A percentile compares a stretch with the other conserved stretches of the same genome.
Conservation (phyloP, 2,329 filamentous ascomycete genomes). For the Bipolaris victoriae region DNA sequence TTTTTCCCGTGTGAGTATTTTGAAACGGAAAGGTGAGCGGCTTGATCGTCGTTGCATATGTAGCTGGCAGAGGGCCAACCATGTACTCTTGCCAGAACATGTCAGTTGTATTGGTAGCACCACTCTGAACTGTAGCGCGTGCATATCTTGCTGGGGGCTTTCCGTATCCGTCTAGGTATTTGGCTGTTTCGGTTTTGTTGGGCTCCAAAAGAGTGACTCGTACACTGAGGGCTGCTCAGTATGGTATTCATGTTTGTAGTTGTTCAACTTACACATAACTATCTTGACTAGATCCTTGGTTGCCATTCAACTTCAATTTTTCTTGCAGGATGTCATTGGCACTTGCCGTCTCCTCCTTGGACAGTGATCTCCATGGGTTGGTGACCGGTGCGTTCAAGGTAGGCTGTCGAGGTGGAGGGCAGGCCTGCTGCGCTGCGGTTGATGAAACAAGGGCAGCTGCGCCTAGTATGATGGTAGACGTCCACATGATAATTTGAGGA, state of each 20-base stretch:
- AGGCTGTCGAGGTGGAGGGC: conserved; percentile 9
- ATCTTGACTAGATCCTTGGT: conserved; percentile 17
- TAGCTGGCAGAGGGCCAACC: conserved; percentile 58
- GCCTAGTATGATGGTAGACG: conserved; percentile 6
- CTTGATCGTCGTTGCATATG: conserved; percentile 44
- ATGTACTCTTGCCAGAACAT: conserved; percentile 54
- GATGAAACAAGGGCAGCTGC: conserved; percentile 9
- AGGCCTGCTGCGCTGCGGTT: conserved; percentile 8
- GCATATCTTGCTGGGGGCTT: conserved; percentile 27
- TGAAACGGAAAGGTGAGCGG: conserved; percentile 32
- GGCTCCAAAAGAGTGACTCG: conserved; percentile 20
- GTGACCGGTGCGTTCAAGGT: conserved; percentile 14
- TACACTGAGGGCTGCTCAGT: conserved; percentile 11
- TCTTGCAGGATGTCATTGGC: conserved; percentile 17
- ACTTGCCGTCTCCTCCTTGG: conserved; percentile 17
- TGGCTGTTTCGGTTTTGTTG: conserved; percentile 31
- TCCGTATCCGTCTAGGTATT: conserved; percentile 19
- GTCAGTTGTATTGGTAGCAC: conserved; percentile 21
- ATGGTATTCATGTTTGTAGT: background rate
- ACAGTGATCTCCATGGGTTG: conserved; percentile 21
- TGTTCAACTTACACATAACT: conserved; percentile 20
- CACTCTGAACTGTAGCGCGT: conserved; percentile 26
- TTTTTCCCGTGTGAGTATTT: conserved; percentile 24
- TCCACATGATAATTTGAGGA: conserved; percentile 6
- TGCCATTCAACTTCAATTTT: conserved; percentile 15